Base-by-base conservation (phyloP, 495 filamentous ascomycete genomes). In the Talaromyces proteolyticus region DNA sequence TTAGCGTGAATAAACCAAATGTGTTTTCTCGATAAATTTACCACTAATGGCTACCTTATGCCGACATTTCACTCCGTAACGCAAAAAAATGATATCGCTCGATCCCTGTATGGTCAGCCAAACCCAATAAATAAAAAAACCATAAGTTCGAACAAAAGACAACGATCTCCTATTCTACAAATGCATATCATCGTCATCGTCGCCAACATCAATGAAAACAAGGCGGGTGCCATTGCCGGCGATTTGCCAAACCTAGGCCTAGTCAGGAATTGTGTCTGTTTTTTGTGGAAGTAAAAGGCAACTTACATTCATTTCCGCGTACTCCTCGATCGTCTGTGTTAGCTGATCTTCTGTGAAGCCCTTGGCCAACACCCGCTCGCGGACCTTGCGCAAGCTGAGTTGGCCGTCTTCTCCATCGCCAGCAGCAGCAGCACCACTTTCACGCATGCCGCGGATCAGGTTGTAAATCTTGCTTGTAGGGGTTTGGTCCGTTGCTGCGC, bases 271-370 rank as follows among this genome's bases (percentile, higher is more conserved):
- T 44, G 50, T 57, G 47, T 38, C 45, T 25, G 23, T 12, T 38
- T 37, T 38, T 6, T 42, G 53, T 20, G 5, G 6, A 51, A 47
- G 16, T 12, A n/a, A 44, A 39, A 42, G 5, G 41, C 29, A 47
- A 85, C 91, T 86, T 69, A 98, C 93, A 72, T 92, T 84, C 48
- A 95, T 61, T 52, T 81, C 73, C 6, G 87, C 82, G 68, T 98
- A 98, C 72, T 97, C 93, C 48, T 92, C 85, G 56, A 98, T 76
- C 34, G 90, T 86, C 53, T 79, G 79, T 44, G 83, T 76, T 67
- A 95, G 87, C 63, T 97, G 91, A 69, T 95, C 87, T 55, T 89
- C 86, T 4, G 94, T 97, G 59, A 97, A 98, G 7, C 94, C 94
- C 77, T 95, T 96, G 22, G 89, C 93, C 55, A 97, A 75, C 22